Conservation (phyloP, 164 flowering plant genomes). For the Piper longum region DNA sequence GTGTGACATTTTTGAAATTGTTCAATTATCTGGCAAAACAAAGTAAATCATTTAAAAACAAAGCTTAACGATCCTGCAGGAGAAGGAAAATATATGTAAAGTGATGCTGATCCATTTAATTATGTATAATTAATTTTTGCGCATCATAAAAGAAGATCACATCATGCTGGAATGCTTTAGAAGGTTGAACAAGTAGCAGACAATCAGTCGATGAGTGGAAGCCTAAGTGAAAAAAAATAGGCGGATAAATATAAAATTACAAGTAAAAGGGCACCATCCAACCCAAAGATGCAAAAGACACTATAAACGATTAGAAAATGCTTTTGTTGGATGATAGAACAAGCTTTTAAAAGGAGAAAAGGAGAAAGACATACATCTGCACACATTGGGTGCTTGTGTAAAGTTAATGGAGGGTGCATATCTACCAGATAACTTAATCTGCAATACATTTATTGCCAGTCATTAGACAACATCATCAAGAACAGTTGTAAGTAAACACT, state of each 20-base stretch:
- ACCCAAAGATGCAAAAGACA: too few relatives aligned
- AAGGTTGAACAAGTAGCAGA: not conserved
- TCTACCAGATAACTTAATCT: not conserved
- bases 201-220: not conserved
- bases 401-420: constrained; percentile 12
- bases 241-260: too few relatives aligned
- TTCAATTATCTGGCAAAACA: constrained; percentile 56
- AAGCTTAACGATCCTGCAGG: not conserved
- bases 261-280: not conserved
- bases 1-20: constrained; percentile 74
- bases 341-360: not conserved
- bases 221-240: not conserved
- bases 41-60: not conserved
- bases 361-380: constrained; percentile 5
- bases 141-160: not conserved
- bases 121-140: too few relatives aligned
- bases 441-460: not conserved
- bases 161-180: not conserved
- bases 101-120: not conserved
- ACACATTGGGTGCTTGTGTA: constrained; percentile 12
- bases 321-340: not conserved
- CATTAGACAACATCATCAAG: not conserved
- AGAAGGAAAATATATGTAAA: not conserved
- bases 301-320: too few relatives aligned
- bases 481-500: too few relatives aligned